These are phyloP conservation scores for Elongisporangium undulatum DNA, from an alignment of 352 stramenopile species.

Conservation along the genomic window DNA sequence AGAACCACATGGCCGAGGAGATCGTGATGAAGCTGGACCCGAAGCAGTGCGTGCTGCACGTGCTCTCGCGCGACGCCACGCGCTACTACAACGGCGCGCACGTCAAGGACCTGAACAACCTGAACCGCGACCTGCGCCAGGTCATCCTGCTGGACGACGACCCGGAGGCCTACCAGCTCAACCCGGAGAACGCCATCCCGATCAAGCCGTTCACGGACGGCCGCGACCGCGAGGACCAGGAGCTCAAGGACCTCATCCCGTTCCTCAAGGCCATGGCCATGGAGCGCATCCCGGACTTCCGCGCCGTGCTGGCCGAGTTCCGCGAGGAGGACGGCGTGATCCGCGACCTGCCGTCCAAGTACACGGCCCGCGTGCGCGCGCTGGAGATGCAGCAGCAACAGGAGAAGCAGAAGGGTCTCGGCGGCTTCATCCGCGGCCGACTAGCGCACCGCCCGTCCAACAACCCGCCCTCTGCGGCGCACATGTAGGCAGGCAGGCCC, in stretches of 20 bases:
- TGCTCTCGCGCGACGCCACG: constrained; percentile 77
- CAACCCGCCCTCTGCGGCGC: neutral
- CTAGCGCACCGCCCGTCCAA: constrained; percentile 53
- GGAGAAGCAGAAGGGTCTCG: constrained; percentile 77
- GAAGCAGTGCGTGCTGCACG: constrained; percentile 79
- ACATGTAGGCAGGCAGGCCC: neutral
- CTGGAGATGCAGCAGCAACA: constrained; percentile 82
- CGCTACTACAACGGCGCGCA: constrained; percentile 80
- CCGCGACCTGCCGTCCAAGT: constrained; percentile 73
- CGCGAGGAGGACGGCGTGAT: constrained; percentile 78
- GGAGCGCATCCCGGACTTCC: constrained; percentile 76
- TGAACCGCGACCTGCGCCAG: constrained; percentile 79
- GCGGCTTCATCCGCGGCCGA: constrained; percentile 75
- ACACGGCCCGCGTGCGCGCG: constrained; percentile 66
- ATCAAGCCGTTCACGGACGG: constrained; percentile 76
- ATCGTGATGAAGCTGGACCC: constrained; percentile 77
- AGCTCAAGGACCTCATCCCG: constrained; percentile 78
- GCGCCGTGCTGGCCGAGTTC: constrained; percentile 72
- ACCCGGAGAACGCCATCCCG: constrained; percentile 82
- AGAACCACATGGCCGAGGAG: constrained; percentile 80
- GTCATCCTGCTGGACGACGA: constrained; percentile 86
- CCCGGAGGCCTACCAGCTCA: constrained; percentile 71
- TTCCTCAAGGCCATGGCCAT: constrained; percentile 80
- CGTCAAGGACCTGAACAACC: constrained; percentile 76
- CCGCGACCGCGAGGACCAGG: constrained; percentile 72